phyloP scores from a whole-genome alignment of 2,329 filamentous ascomycete genomes.

The Trichoderma simmonsii region DNA sequence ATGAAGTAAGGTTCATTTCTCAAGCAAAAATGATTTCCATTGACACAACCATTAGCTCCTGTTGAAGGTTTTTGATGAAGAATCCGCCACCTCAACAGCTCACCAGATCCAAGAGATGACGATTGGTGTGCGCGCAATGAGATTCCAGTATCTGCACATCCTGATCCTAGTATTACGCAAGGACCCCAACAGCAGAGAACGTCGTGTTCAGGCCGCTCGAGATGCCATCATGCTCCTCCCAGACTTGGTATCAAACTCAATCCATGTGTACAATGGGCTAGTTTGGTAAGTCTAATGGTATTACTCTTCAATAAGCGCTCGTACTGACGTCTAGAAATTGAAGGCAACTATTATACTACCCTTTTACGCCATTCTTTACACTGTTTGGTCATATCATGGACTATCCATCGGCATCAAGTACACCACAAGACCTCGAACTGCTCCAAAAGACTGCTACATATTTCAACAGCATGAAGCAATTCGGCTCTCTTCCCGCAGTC shows the following conservation, averaged over 20 bases:
- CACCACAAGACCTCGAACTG: neutral
- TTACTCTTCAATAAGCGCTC: too few species aligned
- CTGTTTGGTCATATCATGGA: neutral
- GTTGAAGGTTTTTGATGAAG: neutral
- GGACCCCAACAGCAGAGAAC: neutral
- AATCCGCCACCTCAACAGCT: neutral
- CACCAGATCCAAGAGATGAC: neutral
- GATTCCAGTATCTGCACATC: slow-evolving; percentile 10
- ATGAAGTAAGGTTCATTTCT: neutral
- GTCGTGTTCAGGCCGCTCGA: neutral
- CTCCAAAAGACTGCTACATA: slow-evolving; percentile 1
- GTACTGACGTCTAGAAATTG: neutral
- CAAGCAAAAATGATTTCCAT: too few species aligned
- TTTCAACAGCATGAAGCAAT: slow-evolving; percentile 5
- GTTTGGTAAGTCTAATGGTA: neutral
- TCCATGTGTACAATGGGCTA: slow-evolving; percentile 15
- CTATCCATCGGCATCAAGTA: neutral
- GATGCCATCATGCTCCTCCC: slow-evolving; percentile 9
- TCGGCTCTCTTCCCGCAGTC: neutral
- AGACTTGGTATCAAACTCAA: slow-evolving; percentile 4
- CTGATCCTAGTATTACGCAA: slow-evolving; percentile 4
- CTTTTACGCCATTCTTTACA: slow-evolving; percentile 14
- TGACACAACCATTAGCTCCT: neutral
- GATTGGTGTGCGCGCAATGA: neutral
- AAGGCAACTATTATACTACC: slow-evolving; percentile 14